Percentiles rank a stretch among this genome's conserved stretches.
Evolutionary conservation across 306 rosid genomes (phyloP).

Genomic region (Malus domestica): DNA sequence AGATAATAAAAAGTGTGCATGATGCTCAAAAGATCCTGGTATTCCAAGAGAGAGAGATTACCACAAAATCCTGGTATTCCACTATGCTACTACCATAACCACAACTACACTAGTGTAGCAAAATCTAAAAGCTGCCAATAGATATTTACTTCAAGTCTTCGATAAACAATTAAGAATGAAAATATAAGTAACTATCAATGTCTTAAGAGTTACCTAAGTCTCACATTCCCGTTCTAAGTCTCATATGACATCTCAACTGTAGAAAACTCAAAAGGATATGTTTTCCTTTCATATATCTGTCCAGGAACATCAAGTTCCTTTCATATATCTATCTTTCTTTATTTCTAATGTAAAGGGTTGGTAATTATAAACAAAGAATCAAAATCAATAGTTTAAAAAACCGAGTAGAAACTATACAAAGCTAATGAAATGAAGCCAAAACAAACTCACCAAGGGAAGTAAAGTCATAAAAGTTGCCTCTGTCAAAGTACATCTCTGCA

Average conservation of each 20-base stretch:
- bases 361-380: background rate
- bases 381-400: background rate
- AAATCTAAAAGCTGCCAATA: background rate
- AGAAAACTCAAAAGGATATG: constrained; percentile 88
- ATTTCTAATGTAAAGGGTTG: background rate
- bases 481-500: constrained; percentile 96
- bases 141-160: background rate
- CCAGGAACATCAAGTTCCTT: constrained; percentile 90
- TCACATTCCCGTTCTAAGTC: constrained; percentile 94
- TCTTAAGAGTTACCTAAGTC: constrained; percentile 59
- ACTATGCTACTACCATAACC: constrained; percentile 89
- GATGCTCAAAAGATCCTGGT: background rate
- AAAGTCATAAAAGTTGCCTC: constrained; percentile 92
- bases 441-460: constrained; percentile 83
- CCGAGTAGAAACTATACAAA: background rate
- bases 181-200: background rate
- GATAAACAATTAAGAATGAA: background rate
- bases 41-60: constrained; percentile 19
- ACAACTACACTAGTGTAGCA: constrained; percentile 23
- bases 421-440: constrained; percentile 5
- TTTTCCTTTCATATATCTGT: constrained; percentile 85
- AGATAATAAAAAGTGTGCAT: too few relatives aligned
- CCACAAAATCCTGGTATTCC: constrained; percentile 95
- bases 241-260: constrained; percentile 98
- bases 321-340: constrained; percentile 65